phyloP scores from a whole-genome alignment of 2,329 filamentous ascomycete species.

The Ascochyta koolunga region DNA sequence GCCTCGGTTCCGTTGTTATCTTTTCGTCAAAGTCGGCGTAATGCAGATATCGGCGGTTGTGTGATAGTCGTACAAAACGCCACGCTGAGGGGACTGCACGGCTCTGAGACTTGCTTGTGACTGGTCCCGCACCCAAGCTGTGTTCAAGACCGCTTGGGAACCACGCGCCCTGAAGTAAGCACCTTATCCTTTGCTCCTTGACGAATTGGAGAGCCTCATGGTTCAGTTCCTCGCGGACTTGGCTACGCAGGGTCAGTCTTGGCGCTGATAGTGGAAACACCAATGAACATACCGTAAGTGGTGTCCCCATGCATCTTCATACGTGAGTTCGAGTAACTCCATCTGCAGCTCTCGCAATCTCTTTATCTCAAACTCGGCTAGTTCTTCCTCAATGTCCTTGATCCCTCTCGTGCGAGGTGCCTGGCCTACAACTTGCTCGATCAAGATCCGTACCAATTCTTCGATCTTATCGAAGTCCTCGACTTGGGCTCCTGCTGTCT shows the following conservation, averaged over 20 bases:
- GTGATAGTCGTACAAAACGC: constrained; percentile 86
- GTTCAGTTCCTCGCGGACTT: constrained; percentile 89
- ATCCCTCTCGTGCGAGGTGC: constrained; percentile 83
- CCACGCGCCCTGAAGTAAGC: constrained; percentile 87
- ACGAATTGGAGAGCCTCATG: constrained; percentile 94
- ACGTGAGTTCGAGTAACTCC: constrained; percentile 87
- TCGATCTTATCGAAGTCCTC: constrained; percentile 93
- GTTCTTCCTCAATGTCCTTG: constrained; percentile 84
- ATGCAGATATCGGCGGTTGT: constrained; percentile 88
- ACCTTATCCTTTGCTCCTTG: constrained; percentile 93
- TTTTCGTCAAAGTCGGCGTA: constrained; percentile 81
- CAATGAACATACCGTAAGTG: constrained; percentile 66
- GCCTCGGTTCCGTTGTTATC: constrained; percentile 67
- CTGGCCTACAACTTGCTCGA: constrained; percentile 87
- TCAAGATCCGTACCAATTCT: constrained; percentile 85
- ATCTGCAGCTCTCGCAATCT: constrained; percentile 87
- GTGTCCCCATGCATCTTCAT: constrained; percentile 92
- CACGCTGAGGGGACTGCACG: constrained; percentile 63
- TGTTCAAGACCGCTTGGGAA: constrained; percentile 67
- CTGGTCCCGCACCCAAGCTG: constrained; percentile 55
- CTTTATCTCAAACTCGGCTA: constrained; percentile 80
- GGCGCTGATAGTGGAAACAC: neutral
- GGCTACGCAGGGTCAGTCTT: constrained; percentile 50
- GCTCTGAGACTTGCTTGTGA: constrained; percentile 50
- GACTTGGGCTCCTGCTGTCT: constrained; percentile 80